Base-by-base conservation (phyloP, 805 yeast genomes). In the Yamadazyma scolyti region DNA sequence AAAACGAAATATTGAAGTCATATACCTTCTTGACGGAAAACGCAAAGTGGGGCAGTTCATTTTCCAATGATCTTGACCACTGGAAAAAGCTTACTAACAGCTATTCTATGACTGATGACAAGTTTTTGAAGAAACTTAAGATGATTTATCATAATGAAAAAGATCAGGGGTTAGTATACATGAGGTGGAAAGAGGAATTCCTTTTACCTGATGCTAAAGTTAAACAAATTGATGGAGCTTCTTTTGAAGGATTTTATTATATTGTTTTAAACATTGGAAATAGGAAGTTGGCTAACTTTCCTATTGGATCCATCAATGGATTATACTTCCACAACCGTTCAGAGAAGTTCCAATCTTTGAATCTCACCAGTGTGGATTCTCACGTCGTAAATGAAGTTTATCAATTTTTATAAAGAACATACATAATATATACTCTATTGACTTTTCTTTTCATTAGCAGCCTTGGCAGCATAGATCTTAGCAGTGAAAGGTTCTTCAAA, bases 401-500 rank as follows among this genome's bases (percentile, higher is more conserved):
- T 28, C 29, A 25, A 17, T 37, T 37, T 23, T 31, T 41, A 27
- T 41, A 25, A 17, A 13, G 9, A 9, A 22, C n/a, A 22, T 22
- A 8, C 24, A 22, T 9, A 22, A n/a, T n/a, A n/a, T n/a, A n/a
- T n/a, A 9, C 5, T 27, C 20, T 31, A 27, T 16, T 36, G 28
- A 14, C 28, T 27, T 33, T 37, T 27, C 30, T 24, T 21, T 16
- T 33, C 37, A 4, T 16, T 20, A 10, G 11, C 27, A 9, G 20
- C 28, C 14, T 34, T 34, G n/a, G 28, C 31, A n/a, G 90, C 83
- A 51, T 93, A 93, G 40, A 93, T 93, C 54, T 71, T 75, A 15
- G 84, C 95, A 14, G 98, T 93, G 68, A 89, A 93, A 10, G 98
- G 98, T 52, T 90, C 98, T 61, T 93, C 98, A 47, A 90, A 87